phyloP scores from a whole-genome alignment of 768 basidiomycete genomes.

The Trametes punicea region DNA sequence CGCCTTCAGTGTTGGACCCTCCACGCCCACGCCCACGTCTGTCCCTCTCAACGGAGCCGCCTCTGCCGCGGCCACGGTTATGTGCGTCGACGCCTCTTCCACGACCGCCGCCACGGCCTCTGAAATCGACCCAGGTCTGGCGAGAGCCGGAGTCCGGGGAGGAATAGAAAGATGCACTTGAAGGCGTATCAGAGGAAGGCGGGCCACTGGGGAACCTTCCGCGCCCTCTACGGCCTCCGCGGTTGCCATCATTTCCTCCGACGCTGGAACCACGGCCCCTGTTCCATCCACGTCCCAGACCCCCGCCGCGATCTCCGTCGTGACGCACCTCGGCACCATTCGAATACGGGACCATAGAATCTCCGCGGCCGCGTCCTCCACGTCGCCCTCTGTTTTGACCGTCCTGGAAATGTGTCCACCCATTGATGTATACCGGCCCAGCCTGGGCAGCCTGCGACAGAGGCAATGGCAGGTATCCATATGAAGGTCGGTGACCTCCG shows the following conservation, averaged over 20 bases:
- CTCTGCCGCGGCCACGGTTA: background rate
- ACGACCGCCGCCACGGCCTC: background rate
- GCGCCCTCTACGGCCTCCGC: background rate
- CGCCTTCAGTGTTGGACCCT: background rate
- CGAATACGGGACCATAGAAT: no score
- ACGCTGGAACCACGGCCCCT: background rate
- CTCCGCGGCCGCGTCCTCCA: no score
- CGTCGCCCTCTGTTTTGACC: no score
- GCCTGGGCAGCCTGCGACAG: no score
- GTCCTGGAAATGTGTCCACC: no score
- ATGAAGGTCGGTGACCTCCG: no score
- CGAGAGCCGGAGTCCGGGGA: background rate
- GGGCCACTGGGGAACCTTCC: background rate
- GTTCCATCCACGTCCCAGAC: background rate
- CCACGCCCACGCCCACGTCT: background rate
- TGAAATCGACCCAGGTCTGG: background rate
- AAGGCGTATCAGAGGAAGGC: background rate
- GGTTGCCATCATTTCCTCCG: background rate
- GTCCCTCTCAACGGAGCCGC: background rate
- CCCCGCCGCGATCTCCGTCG: no score
- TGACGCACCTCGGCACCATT: no score
- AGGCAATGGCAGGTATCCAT: no score
- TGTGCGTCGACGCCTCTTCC: background rate
- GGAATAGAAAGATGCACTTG: background rate
- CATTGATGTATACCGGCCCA: no score